Conservation (phyloP, 2,329 filamentous ascomycete genomes). For the Eutypella sp. region DNA sequence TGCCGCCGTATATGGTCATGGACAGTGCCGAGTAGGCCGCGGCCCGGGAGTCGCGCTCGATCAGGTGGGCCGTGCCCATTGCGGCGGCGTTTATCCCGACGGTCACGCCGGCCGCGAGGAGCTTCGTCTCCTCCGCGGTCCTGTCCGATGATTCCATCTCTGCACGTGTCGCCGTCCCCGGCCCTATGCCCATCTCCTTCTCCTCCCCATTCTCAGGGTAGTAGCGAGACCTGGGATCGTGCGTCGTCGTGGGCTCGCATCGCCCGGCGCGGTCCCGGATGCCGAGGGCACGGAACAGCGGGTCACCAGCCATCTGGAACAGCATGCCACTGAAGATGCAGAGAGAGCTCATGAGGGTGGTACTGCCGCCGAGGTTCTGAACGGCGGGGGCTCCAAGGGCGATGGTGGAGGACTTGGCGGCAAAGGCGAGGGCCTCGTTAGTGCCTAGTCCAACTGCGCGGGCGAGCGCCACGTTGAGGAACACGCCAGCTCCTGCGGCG, state of each 20-base stretch:
- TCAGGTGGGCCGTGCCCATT: slow-evolving; percentile 55
- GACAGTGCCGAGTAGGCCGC: slow-evolving; percentile 52
- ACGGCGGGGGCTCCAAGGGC: slow-evolving; percentile 26
- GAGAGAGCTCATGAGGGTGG: slow-evolving; percentile 24
- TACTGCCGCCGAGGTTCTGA: slow-evolving; percentile 22
- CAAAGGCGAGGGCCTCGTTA: slow-evolving; percentile 25
- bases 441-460: slow-evolving; percentile 18
- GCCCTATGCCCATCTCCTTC: too few relatives aligned
- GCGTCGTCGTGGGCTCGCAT: too few relatives aligned
- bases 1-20: slow-evolving; percentile 53
- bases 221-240: too few relatives aligned
- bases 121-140: slow-evolving; percentile 20
- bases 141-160: background rate
- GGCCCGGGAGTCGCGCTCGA: slow-evolving; percentile 47
- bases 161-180: background rate
- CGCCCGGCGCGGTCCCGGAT: slow-evolving; percentile 21
- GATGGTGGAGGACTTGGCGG: slow-evolving; percentile 26
- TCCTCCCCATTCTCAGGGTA: too few relatives aligned
- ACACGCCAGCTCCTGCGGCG: slow-evolving; percentile 20
- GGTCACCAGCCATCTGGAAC: slow-evolving; percentile 26
- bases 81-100: slow-evolving; percentile 56
- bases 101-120: slow-evolving; percentile 45
- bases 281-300: slow-evolving; percentile 19
- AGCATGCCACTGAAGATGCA: slow-evolving; percentile 27
- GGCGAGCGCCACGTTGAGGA: slow-evolving; percentile 23